phyloP scores from a whole-genome alignment of 2,329 filamentous ascomycete genomes.

The Pezizomycotina sp. region DNA sequence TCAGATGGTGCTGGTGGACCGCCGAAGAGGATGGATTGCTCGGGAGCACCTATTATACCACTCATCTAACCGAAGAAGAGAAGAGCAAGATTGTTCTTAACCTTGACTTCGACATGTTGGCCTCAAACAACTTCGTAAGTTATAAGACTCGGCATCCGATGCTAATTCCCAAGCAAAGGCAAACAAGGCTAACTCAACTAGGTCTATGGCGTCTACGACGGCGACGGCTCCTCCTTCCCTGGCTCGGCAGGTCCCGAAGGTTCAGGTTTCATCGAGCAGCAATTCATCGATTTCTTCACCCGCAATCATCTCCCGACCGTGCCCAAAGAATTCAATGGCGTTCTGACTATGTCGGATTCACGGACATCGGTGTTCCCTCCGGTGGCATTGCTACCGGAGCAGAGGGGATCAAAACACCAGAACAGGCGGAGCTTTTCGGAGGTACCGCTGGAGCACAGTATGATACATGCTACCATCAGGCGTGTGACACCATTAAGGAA shows the following conservation, averaged over 20 bases:
- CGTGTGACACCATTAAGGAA: slow-evolving; percentile 39
- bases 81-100: slow-evolving; percentile 46
- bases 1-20: slow-evolving; percentile 50
- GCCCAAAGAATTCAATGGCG: slow-evolving; percentile 39
- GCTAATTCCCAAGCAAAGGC: background rate
- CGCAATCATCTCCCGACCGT: slow-evolving; percentile 32
- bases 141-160: background rate
- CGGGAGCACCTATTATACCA: slow-evolving; percentile 42
- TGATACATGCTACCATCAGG: slow-evolving; percentile 41
- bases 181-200: slow-evolving; percentile 3
- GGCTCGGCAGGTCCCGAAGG: slow-evolving; percentile 37
- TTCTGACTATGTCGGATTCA: slow-evolving; percentile 70
- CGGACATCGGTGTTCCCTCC: slow-evolving; percentile 52
- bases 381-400: slow-evolving; percentile 66
- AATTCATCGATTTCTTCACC: slow-evolving; percentile 38
- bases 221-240: slow-evolving; percentile 40
- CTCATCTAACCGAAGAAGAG: slow-evolving; percentile 34
- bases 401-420: slow-evolving; percentile 55
- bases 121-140: slow-evolving; percentile 41
- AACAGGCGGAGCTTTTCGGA: slow-evolving; percentile 52
- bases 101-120: slow-evolving; percentile 59
- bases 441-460: slow-evolving; percentile 43
- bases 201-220: slow-evolving; percentile 33
- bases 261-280: slow-evolving; percentile 38
- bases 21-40: slow-evolving; percentile 42